Evolutionary conservation across 2,329 filamentous ascomycete species (phyloP), one percentile per base, ranked within the genome.

Genomic region (Magnaporthiopsis rhizophila): DNA sequence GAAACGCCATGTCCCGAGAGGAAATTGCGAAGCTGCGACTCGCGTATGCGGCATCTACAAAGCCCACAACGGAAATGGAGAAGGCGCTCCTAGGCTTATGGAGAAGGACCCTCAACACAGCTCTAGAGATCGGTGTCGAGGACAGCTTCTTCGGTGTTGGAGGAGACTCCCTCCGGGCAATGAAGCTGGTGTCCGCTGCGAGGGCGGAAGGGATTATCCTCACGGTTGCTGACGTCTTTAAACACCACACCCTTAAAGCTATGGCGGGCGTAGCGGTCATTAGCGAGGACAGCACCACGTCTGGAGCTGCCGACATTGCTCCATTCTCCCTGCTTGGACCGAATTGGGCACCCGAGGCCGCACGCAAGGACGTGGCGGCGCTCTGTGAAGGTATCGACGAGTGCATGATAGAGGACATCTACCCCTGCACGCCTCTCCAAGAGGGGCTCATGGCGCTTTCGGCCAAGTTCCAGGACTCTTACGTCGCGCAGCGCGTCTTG

Each of bases 371-470:
- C 8, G 68, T 71, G n/a, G 66, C 63, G 1, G 64, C 68, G 13
- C 67, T 77, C 6, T 53, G 70, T 0, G 70, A 73, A 1, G 70
- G 72, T 1, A 65, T 71, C 8, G 66, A 70, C 1, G 61, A 69
- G 8, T 73, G 71, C 0, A 62, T 50, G 0, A 71, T 84, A 5
- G 79, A 83, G 61, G 82, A 86, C 65, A 71, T 83, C 0, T 86
- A 83, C 64, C 82, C 83, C 1, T 84, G 81, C 71, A 82, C 81
- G 0, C 78, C 82, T 0, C 73, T 84, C 1, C 83, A 86, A 65
- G 82, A 84, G 69, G 81, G 79, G 1, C 75, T 86, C 2, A 80
- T 86, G 74, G 80, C 82, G 0, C 70, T 85, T 7, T 81, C 82
- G 2, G 76, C 78, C 65, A 82, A 81, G 69, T 74, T 80, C 30